Evolutionary conservation across 1,284 basidiomycete species (phyloP), one percentile per base, ranked within the genome.

Genomic region (Tylopilus sp.): DNA sequence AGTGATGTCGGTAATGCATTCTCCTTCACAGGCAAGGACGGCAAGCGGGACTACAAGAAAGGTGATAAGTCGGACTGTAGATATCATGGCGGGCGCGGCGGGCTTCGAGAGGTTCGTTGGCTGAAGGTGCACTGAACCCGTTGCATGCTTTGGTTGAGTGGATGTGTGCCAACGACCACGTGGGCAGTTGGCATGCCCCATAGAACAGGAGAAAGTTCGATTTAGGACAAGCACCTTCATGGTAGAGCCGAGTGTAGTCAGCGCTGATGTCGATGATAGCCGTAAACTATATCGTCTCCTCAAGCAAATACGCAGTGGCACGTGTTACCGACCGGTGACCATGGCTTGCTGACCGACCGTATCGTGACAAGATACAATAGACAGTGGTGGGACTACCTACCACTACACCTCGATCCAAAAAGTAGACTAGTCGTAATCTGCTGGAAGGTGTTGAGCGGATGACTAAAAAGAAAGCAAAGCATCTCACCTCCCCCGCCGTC

Each of bases 11-110:
- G 69, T 67, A 53, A 83, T 84, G 60, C 86, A 89, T 30, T 81
- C 77, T 26, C 79, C 82, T 71, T 89, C 86, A 64, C 86, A 89
- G 34, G 79, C 81, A 28, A 60, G 61, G 51, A 77, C 76, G 41
- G 70, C 48, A 42, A 60, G 52, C 28, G 73, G 63, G 49, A 54
- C 40, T 13, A 59, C 44, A 42, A 66, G 46, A 26, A 67, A 18
- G 18, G 42, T 31, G 19, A 67, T 19, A 47, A 68, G 43, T 47
- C 61, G 42, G 41, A 55, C 15, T 35, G 37, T 48, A 19, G 41
- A 55, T 15, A 66, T 36, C 61, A 64, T 66, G 48, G 30, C 26
- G 30, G 39, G 31, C 19, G 41, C 36, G 47, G 51, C 54, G 48
- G 49, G 49, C 40, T 38, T 47, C 26, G 49, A 30, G 43, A 29